phyloP scores from a whole-genome alignment of 2,329 filamentous ascomycete species.

The Elsinoe fawcettii region DNA sequence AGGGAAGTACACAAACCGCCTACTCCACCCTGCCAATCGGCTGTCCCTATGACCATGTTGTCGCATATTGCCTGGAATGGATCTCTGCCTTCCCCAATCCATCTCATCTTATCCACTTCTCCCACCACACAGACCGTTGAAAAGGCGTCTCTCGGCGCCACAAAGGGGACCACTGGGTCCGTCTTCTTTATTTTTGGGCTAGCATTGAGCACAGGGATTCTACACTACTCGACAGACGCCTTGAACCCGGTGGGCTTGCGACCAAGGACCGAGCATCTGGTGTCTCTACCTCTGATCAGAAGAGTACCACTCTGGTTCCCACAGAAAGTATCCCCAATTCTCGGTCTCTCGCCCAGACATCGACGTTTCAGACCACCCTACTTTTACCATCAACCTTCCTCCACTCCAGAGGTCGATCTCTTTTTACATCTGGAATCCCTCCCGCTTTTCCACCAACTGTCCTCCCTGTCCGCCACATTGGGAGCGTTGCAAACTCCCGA shows the following conservation, averaged over 20 bases:
- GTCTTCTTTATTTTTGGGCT: slow-evolving; percentile 14
- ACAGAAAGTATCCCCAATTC: slow-evolving; percentile 6
- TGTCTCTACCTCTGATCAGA: slow-evolving; percentile 15
- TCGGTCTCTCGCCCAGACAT: slow-evolving; percentile 9
- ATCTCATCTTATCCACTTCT: slow-evolving; percentile 9
- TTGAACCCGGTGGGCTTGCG: not conserved
- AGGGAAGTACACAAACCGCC: not conserved
- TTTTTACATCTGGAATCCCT: slow-evolving; percentile 13
- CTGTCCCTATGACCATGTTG: not conserved
- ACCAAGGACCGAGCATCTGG: slow-evolving; percentile 10
- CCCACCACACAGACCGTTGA: not conserved
- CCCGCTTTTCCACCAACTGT: slow-evolving; percentile 12
- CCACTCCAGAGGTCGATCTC: not conserved
- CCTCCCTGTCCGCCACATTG: slow-evolving; percentile 10
- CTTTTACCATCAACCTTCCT: slow-evolving; percentile 14
- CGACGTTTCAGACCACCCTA: slow-evolving; percentile 15
- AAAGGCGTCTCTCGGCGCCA: slow-evolving; percentile 7
- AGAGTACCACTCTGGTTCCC: slow-evolving; percentile 12
- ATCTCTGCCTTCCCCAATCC: not conserved
- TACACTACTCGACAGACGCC: slow-evolving; percentile 1
- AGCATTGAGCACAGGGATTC: not conserved
- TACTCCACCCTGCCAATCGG: not conserved
- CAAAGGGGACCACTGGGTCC: slow-evolving; percentile 8
- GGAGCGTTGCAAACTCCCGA: slow-evolving; percentile 13
- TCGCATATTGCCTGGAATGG: slow-evolving; percentile 10